Conservation (phyloP, 2,329 filamentous ascomycete genomes). For the Sporothrix brunneoviolacea region DNA sequence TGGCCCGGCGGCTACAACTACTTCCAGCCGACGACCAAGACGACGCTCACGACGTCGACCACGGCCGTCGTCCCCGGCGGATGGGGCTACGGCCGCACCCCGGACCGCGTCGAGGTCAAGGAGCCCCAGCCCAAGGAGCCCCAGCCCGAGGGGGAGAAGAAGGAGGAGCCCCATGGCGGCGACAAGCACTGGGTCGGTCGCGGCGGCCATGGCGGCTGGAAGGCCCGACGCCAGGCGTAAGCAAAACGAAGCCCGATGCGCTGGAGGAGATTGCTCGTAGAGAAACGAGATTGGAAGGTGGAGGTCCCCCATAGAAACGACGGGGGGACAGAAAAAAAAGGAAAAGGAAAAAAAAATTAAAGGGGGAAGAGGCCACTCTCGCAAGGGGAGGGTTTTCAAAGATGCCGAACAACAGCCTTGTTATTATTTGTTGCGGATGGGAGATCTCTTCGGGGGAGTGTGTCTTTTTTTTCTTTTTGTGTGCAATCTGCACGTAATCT, state of each 20-base stretch:
- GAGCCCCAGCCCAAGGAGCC: neutral
- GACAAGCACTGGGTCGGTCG: neutral
- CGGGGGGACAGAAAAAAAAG: too few species aligned
- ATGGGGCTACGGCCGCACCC: slow-evolving; percentile 8
- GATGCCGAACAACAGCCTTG: neutral
- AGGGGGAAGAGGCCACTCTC: too few species aligned
- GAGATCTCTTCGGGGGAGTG: too few species aligned
- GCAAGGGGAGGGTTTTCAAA: too few species aligned
- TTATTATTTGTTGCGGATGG: too few species aligned
- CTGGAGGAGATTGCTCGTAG: too few species aligned
- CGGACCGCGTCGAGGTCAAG: neutral
- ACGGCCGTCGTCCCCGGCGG: neutral
- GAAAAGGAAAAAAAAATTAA: too few species aligned
- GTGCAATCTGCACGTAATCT: neutral
- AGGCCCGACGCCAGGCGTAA: slow-evolving; percentile 1
- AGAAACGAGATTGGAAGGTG: too few species aligned
- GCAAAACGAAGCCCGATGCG: too few species aligned
- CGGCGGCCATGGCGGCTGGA: slow-evolving; percentile 5
- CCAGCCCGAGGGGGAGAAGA: neutral
- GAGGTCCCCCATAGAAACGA: too few species aligned
- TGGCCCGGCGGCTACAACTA: slow-evolving; percentile 17
- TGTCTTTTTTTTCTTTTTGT: neutral
- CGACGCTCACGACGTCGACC: neutral
- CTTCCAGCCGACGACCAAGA: neutral
- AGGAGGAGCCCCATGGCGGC: neutral